Conservation (phyloP, 2,329 filamentous ascomycete genomes). For the Periglandula ipomoeae region DNA sequence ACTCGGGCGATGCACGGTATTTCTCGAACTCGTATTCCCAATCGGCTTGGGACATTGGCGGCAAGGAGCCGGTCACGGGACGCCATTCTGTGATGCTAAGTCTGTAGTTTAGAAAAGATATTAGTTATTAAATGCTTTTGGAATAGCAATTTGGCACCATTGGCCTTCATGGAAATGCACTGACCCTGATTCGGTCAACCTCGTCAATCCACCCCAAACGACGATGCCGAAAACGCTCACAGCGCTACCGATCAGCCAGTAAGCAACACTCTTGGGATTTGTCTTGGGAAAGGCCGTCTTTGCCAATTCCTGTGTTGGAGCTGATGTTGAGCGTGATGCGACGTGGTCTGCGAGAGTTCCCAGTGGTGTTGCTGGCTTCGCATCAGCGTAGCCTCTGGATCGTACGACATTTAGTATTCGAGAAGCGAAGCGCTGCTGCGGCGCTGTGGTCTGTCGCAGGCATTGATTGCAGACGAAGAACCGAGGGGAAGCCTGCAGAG, state of each 20-base stretch:
- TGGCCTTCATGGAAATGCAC: constrained; percentile 10
- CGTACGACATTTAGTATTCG: constrained; percentile 31
- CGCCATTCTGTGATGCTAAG: constrained; percentile 98
- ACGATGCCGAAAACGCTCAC: constrained; percentile 95
- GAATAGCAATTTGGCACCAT: not conserved
- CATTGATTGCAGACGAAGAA: constrained; percentile 42
- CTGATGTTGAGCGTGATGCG: constrained; percentile 14
- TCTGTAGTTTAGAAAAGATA: constrained; percentile 32
- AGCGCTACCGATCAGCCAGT: constrained; percentile 88
- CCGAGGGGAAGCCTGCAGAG: constrained; percentile 28
- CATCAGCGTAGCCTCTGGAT: constrained; percentile 29
- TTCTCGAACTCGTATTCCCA: constrained; percentile 93
- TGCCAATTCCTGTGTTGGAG: constrained; percentile 14
- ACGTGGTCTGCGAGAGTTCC: constrained; percentile 18
- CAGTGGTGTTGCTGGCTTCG: constrained; percentile 20
- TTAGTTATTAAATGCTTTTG: not conserved
- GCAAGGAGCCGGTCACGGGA: constrained; percentile 85
- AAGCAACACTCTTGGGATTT: constrained; percentile 69
- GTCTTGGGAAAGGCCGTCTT: constrained; percentile 46
- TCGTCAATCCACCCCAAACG: constrained; percentile 84
- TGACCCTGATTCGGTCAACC: constrained; percentile 92
- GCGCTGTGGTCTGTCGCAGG: constrained; percentile 20
- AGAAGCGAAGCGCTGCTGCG: constrained; percentile 23
- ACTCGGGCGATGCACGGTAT: constrained; percentile 89
- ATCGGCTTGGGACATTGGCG: constrained; percentile 66